Percentiles rank a stretch among this genome's conserved stretches.
These are phyloP conservation scores for Capronia coronata DNA, from an alignment of 2,329 filamentous ascomycete species.

Conservation along the genomic window DNA sequence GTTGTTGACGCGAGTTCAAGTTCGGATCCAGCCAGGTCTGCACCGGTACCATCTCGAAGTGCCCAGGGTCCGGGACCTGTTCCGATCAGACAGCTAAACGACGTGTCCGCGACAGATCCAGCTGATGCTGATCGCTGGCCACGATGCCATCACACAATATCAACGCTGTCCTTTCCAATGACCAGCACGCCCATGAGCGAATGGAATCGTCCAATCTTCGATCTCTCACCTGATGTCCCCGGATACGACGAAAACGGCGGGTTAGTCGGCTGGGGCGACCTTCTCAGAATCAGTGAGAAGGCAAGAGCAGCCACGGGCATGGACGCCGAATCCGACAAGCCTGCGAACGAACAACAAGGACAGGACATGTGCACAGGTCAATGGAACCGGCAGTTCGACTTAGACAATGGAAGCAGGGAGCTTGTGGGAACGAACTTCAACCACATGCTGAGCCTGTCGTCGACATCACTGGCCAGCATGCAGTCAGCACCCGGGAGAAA, in stretches of 20 bases:
- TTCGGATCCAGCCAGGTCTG: too few relatives aligned
- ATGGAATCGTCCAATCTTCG: conserved; percentile 31
- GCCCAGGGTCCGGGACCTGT: too few relatives aligned
- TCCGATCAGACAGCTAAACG: neutral
- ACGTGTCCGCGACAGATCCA: too few relatives aligned
- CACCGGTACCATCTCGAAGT: too few relatives aligned
- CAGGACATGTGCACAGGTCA: conserved; percentile 7
- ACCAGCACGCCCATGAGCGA: neutral
- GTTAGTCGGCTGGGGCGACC: conserved; percentile 40
- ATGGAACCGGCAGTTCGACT: neutral
- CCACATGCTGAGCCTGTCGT: conserved; percentile 4
- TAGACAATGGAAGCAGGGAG: neutral
- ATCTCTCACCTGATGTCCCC: conserved; percentile 38
- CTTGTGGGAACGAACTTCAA: neutral
- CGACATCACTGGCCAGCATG: neutral
- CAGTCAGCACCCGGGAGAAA: neutral
- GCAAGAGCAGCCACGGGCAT: conserved; percentile 2
- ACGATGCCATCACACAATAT: neutral
- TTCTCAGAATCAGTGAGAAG: conserved; percentile 38
- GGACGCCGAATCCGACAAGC: too few relatives aligned
- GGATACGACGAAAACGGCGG: conserved; percentile 41
- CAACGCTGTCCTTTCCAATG: neutral
- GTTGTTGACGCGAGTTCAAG: too few relatives aligned
- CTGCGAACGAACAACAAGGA: too few relatives aligned
- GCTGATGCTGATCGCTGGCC: neutral